phyloP scores from a whole-genome alignment of 805 yeast genomes.

The Starmerella gropengiesseri region DNA sequence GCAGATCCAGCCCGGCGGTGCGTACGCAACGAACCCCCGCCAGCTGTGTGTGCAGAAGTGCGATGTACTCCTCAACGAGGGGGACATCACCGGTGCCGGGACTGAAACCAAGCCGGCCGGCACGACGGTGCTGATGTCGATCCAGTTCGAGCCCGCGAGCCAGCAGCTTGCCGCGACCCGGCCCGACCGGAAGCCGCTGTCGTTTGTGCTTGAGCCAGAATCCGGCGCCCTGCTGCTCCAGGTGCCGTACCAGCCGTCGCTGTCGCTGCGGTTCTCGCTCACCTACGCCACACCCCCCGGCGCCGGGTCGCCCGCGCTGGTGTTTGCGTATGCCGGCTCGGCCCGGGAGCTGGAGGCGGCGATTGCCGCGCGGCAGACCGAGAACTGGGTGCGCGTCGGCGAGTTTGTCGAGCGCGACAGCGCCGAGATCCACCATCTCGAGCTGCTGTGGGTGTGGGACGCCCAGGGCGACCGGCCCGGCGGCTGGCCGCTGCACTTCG shows the following conservation, averaged over 20 bases:
- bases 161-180: conserved; percentile 8
- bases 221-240: conserved; percentile 17
- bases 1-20: conserved; percentile 9
- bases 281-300: conserved; percentile 18
- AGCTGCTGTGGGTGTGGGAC: conserved; percentile 33
- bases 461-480: conserved; percentile 16
- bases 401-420: conserved; percentile 42
- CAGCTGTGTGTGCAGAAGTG: conserved; percentile 17
- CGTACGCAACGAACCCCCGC: conserved; percentile 16
- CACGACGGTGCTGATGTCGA: conserved; percentile 9
- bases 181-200: conserved; percentile 17
- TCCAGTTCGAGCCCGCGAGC: conserved; percentile 8
- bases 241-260: conserved; percentile 20
- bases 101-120: conserved; percentile 6
- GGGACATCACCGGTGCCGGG: conserved; percentile 15
- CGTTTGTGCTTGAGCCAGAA: conserved; percentile 22
- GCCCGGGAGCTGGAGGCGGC: conserved; percentile 6
- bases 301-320: conserved; percentile 11
- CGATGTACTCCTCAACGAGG: conserved; percentile 18
- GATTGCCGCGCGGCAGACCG: conserved; percentile 6
- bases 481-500: conserved; percentile 30
- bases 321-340: conserved; percentile 13
- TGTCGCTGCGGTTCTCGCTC: conserved; percentile 16
- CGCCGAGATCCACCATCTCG: conserved; percentile 86
- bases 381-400: conserved; percentile 12